Evolutionary conservation across 805 yeast genomes (phyloP).

Genomic region (Sporopachydermia quercuum): DNA sequence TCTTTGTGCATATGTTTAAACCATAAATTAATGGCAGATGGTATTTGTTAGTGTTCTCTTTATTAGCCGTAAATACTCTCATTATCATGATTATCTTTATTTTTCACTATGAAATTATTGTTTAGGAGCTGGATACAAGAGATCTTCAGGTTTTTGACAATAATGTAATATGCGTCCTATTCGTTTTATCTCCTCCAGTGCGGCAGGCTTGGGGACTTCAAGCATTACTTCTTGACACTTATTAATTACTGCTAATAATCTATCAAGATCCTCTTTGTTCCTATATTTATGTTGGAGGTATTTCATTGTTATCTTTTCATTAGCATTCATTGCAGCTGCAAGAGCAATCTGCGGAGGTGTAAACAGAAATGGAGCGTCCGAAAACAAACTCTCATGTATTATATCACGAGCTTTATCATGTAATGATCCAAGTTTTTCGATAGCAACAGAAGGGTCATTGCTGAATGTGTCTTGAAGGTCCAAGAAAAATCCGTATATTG

Average conservation of each 20-base stretch:
- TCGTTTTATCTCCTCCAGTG: constrained; percentile 14
- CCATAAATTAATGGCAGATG: too few species aligned
- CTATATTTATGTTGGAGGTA: constrained; percentile 55
- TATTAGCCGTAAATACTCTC: too few species aligned
- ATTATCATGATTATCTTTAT: too few species aligned
- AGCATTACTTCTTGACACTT: constrained; percentile 14
- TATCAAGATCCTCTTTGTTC: constrained; percentile 13
- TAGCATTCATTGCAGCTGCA: constrained; percentile 61
- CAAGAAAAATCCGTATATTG: constrained; percentile 87
- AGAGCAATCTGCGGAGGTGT: constrained; percentile 95
- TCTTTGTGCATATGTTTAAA: too few species aligned
- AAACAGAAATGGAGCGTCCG: constrained; percentile 63
- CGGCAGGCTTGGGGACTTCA: constrained; percentile 9
- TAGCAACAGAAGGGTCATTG: constrained; percentile 18
- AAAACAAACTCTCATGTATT: constrained; percentile 51
- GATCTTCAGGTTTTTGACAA: neutral
- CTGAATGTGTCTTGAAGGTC: constrained; percentile 62
- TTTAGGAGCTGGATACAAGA: neutral
- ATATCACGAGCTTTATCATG: constrained; percentile 58
- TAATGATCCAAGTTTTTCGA: constrained; percentile 40
- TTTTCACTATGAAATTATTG: too few species aligned
- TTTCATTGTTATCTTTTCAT: constrained; percentile 45
- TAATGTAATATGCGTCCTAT: neutral
- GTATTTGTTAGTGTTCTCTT: too few species aligned
- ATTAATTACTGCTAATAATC: constrained; percentile 12